Percentiles rank a stretch among this genome's conserved stretches.
These are phyloP conservation scores for Sporobolomyces phaffii DNA, from an alignment of 768 basidiomycete species.

Conservation along the genomic window DNA sequence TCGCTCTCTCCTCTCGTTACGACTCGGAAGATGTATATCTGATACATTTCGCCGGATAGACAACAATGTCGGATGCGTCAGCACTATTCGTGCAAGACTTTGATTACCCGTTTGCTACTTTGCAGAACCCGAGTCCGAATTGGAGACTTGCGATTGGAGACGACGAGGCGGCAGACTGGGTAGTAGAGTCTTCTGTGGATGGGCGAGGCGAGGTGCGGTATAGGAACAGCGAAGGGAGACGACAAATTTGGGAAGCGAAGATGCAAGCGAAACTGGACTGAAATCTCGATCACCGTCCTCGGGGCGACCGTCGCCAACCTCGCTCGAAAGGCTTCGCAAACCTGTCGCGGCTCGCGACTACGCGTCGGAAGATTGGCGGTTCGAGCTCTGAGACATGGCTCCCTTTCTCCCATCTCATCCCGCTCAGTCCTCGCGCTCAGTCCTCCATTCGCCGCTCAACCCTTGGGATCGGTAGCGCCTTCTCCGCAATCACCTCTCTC, in stretches of 20 bases:
- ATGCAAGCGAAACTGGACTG: neutral
- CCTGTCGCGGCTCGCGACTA: too few relatives aligned
- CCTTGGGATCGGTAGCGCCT: too few relatives aligned
- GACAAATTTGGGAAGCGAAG: neutral
- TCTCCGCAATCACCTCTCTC: too few relatives aligned
- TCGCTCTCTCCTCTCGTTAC: too few relatives aligned
- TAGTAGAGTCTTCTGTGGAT: too few relatives aligned
- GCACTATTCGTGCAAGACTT: slow-evolving; percentile 29
- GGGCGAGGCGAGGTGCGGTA: too few relatives aligned
- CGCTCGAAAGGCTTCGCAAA: too few relatives aligned
- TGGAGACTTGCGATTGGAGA: neutral
- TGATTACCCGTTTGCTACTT: slow-evolving; percentile 28
- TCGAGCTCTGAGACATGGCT: neutral
- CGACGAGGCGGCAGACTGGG: neutral
- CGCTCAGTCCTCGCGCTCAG: neutral
- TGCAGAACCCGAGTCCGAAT: slow-evolving; percentile 2
- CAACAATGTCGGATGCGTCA: too few relatives aligned
- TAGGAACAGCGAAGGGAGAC: neutral
- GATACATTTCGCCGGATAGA: too few relatives aligned
- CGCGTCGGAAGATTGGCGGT: too few relatives aligned
- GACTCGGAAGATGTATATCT: too few relatives aligned
- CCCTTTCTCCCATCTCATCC: neutral
- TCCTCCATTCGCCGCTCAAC: neutral
- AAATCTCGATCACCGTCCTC: neutral
- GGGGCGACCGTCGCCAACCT: too few relatives aligned